phyloP scores from a whole-genome alignment of 768 basidiomycete genomes.

The Rhizopogon salebrosus region DNA sequence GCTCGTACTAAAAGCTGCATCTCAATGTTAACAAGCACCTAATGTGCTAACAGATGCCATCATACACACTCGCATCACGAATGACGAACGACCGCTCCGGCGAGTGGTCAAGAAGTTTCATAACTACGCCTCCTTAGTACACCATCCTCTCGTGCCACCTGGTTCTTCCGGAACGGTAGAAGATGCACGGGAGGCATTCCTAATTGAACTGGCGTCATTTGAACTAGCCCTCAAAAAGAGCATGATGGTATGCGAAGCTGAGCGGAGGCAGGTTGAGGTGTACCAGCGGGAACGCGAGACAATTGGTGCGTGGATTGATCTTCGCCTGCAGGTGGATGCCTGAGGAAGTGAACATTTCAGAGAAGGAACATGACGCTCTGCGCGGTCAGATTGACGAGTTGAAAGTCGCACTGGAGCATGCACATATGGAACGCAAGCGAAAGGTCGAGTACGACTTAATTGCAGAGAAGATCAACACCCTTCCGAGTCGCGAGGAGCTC shows the following conservation, averaged over 20 bases:
- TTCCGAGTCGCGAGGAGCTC: constrained; percentile 73
- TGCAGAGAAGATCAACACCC: constrained; percentile 74
- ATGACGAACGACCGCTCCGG: constrained; percentile 75
- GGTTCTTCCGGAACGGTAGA: constrained; percentile 36
- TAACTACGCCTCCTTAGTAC: constrained; percentile 56
- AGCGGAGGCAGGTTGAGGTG: constrained; percentile 79
- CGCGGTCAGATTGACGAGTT: constrained; percentile 72
- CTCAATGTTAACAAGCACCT: constrained; percentile 7
- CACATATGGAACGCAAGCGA: constrained; percentile 65
- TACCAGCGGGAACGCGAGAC: constrained; percentile 68
- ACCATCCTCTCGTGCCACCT: constrained; percentile 37
- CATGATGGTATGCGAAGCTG: constrained; percentile 80
- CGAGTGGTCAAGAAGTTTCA: constrained; percentile 82
- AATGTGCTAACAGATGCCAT: constrained; percentile 53
- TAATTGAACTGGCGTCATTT: constrained; percentile 75
- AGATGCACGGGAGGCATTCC: constrained; percentile 74
- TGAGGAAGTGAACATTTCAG: constrained; percentile 29
- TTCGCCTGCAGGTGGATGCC: background rate
- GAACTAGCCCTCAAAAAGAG: constrained; percentile 73
- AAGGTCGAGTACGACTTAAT: constrained; percentile 87
- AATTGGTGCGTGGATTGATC: constrained; percentile 52
- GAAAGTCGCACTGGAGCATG: constrained; percentile 71
- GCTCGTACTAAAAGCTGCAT: constrained; percentile 20
- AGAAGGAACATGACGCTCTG: constrained; percentile 64
- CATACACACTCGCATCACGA: constrained; percentile 74